Evolutionary conservation across 2,329 filamentous ascomycete species (phyloP).

Genomic region (Xylaria hypoxylon): DNA sequence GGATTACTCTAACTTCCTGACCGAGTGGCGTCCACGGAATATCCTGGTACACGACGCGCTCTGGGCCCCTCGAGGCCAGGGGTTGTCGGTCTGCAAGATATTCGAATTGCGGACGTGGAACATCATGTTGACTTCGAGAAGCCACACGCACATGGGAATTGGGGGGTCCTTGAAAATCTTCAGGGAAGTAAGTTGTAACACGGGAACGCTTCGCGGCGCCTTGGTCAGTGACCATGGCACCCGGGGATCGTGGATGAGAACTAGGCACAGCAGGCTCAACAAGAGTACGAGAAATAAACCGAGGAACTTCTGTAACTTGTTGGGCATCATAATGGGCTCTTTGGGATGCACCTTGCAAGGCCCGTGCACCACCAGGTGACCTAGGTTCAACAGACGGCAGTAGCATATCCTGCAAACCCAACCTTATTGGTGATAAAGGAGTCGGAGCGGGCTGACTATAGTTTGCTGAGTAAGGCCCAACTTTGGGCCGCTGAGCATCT

Average conservation of each 20-base stretch:
- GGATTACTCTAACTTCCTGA: conserved; percentile 38
- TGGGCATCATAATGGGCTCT: conserved; percentile 39
- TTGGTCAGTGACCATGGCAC: conserved; percentile 38
- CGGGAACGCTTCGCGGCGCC: conserved; percentile 42
- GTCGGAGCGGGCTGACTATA: conserved; percentile 34
- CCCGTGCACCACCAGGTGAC: conserved; percentile 42
- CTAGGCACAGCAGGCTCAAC: conserved; percentile 38
- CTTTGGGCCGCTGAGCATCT: conserved; percentile 49
- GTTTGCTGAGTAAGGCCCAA: conserved; percentile 46
- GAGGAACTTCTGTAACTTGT: conserved; percentile 41
- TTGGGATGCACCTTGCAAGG: conserved; percentile 35
- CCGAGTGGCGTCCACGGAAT: conserved; percentile 34
- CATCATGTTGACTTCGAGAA: conserved; percentile 40
- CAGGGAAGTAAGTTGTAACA: conserved; percentile 43
- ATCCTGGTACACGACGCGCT: conserved; percentile 34
- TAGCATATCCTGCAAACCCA: conserved; percentile 50
- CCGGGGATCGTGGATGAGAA: conserved; percentile 41
- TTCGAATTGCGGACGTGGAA: conserved; percentile 34
- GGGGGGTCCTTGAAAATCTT: conserved; percentile 36
- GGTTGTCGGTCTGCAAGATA: conserved; percentile 37
- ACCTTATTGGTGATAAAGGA: conserved; percentile 46
- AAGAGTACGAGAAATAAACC: conserved; percentile 40
- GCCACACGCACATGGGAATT: conserved; percentile 43
- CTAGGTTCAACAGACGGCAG: conserved; percentile 51
- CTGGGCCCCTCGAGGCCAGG: conserved; percentile 17